These are phyloP conservation scores for Mycena maculata DNA, from an alignment of 768 basidiomycete species.

Conservation along the genomic window DNA sequence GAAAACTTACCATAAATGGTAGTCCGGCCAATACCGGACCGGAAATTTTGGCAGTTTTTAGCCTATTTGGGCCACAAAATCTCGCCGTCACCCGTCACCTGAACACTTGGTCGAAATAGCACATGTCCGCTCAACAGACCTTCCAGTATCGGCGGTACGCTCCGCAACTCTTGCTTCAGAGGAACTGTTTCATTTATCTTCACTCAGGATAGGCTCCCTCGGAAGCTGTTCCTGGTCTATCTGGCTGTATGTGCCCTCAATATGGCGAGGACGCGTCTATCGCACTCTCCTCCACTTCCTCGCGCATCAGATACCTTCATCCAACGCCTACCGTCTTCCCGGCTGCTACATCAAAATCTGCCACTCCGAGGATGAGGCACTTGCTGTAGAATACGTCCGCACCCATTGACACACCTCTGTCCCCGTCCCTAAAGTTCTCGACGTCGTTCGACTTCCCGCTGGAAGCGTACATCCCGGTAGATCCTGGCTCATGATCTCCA, in stretches of 20 bases:
- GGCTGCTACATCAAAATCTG: constrained; percentile 27
- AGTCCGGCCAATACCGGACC: no score
- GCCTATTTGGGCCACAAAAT: no score
- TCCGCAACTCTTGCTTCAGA: constrained; percentile 6
- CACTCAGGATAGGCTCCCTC: constrained; percentile 8
- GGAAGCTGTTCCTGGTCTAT: constrained; percentile 14
- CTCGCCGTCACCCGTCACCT: no score
- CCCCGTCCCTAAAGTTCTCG: constrained; percentile 33
- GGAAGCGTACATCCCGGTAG: not conserved
- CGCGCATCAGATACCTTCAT: not conserved
- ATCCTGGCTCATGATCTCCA: constrained; percentile 35
- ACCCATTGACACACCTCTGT: constrained; percentile 23
- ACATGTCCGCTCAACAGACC: constrained; percentile 19
- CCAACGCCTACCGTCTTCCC: constrained; percentile 19
- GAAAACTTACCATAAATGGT: no score
- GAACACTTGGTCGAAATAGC: no score
- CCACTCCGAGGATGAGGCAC: constrained; percentile 22
- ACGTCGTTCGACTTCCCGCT: constrained; percentile 16
- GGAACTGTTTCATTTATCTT: constrained; percentile 4
- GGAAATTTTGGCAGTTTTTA: no score
- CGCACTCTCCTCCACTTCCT: constrained; percentile 6
- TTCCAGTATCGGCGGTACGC: constrained; percentile 1
- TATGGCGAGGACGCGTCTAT: constrained; percentile 21
- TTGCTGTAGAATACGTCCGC: constrained; percentile 31
- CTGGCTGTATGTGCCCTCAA: constrained; percentile 20